phyloP scores from a whole-genome alignment of 2,329 filamentous ascomycete species.

The Hypoxylon sp. region DNA sequence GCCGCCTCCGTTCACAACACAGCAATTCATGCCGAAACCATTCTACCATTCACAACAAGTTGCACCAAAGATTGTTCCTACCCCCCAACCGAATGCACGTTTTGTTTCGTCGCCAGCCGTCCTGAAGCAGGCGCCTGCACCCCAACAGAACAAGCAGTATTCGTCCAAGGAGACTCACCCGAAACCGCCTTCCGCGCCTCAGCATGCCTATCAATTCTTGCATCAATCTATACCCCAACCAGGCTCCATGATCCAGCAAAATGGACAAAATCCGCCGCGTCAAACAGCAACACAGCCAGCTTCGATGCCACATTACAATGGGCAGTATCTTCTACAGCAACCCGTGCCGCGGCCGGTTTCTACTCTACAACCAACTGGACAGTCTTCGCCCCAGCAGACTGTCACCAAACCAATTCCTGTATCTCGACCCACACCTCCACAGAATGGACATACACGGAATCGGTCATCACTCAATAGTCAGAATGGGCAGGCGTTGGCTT shows the following conservation, averaged over 20 bases:
- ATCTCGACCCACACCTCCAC: slow-evolving; percentile 40
- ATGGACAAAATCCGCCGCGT: slow-evolving; percentile 6
- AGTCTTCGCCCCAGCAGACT: slow-evolving; percentile 32
- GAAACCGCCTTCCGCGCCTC: slow-evolving; percentile 19
- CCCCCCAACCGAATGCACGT: slow-evolving; percentile 18
- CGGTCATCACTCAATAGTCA: slow-evolving; percentile 50
- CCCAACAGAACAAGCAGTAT: slow-evolving; percentile 18
- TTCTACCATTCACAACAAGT: slow-evolving; percentile 26
- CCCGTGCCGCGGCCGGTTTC: slow-evolving; percentile 37
- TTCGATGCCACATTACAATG: slow-evolving; percentile 11
- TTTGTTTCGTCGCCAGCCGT: slow-evolving; percentile 24
- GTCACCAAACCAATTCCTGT: slow-evolving; percentile 43
- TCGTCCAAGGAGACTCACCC: slow-evolving; percentile 12
- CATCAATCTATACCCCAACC: slow-evolving; percentile 23
- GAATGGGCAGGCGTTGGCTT: slow-evolving; percentile 48
- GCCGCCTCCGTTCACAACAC: slow-evolving; percentile 45
- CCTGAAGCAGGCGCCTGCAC: slow-evolving; percentile 21
- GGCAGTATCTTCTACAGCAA: slow-evolving; percentile 22
- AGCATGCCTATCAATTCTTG: slow-evolving; percentile 19
- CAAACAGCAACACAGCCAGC: slow-evolving; percentile 35
- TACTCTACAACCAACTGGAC: slow-evolving; percentile 30
- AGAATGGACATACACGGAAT: slow-evolving; percentile 50
- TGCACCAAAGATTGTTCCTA: slow-evolving; percentile 14
- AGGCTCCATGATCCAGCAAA: slow-evolving; percentile 14
- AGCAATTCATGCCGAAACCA: slow-evolving; percentile 45